Percentiles rank a stretch among this genome's conserved stretches.
phyloP scores from a whole-genome alignment of 495 filamentous ascomycete genomes.

The Chaetomidium leptoderma region DNA sequence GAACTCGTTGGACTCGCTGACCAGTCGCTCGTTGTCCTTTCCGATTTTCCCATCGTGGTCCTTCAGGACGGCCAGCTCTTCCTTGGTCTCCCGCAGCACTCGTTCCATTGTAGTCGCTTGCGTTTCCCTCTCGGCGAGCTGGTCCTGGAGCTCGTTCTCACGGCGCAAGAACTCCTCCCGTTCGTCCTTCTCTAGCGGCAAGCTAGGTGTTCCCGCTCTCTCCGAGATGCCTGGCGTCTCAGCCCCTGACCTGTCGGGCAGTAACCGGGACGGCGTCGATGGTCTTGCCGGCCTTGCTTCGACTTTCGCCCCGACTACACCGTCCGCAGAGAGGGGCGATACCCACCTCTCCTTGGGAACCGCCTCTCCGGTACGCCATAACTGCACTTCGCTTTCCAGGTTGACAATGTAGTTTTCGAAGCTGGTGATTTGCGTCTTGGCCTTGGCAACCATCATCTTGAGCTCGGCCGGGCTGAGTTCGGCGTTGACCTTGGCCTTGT shows the following conservation, averaged over 20 bases:
- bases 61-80: conserved; percentile 75
- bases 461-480: conserved; percentile 93
- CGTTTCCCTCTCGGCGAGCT: conserved; percentile 87
- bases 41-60: conserved; percentile 74
- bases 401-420: conserved; percentile 80
- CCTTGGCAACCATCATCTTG: conserved; percentile 85
- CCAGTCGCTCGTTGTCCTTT: conserved; percentile 82
- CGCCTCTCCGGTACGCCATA: conserved; percentile 81
- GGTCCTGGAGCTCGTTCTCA: conserved; percentile 95
- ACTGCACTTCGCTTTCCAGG: conserved; percentile 78
- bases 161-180: conserved; percentile 91
- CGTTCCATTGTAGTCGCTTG: conserved; percentile 73
- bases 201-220: conserved; percentile 77
- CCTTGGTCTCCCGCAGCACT: conserved; percentile 69
- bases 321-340: conserved; percentile 57
- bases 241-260: conserved; percentile 67
- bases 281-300: conserved; percentile 61
- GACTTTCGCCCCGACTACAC: conserved; percentile 51
- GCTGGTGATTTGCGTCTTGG: conserved; percentile 80
- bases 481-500: conserved; percentile 99
- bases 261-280: conserved; percentile 76
- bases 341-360: conserved; percentile 78
- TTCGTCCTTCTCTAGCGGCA: conserved; percentile 91
- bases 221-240: conserved; percentile 65
- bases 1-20: conserved; percentile 79